These are phyloP conservation scores for Pharus latifolius DNA, from an alignment of 176 grass and related monocot species.

Conservation along the genomic window DNA sequence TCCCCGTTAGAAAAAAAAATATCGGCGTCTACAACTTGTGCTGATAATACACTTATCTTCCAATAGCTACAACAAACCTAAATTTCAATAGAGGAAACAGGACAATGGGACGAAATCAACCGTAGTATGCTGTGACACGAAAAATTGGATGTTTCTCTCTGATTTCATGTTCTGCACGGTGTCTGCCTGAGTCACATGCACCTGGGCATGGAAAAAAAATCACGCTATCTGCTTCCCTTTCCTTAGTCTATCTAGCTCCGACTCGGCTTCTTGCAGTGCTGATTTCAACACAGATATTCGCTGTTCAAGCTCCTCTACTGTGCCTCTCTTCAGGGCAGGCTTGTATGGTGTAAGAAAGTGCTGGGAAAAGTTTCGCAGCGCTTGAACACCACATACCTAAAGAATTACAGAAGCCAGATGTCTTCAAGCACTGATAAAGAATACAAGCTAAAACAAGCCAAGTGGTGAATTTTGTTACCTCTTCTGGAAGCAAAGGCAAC, in stretches of 20 bases:
- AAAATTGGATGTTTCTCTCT: constrained; percentile 11
- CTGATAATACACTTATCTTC: constrained; percentile 12
- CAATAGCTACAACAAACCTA: constrained; percentile 24
- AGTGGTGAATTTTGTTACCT: constrained; percentile 37
- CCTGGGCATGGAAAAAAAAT: constrained; percentile 15
- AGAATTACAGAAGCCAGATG: not conserved
- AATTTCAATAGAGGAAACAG: not conserved
- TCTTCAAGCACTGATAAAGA: not conserved
- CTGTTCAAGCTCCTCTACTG: constrained; percentile 65
- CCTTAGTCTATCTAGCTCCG: constrained; percentile 65
- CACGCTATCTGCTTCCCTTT: constrained; percentile 74
- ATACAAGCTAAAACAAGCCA: not conserved
- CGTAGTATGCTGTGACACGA: constrained; percentile 10
- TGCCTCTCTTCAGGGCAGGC: constrained; percentile 44
- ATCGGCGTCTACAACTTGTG: not conserved
- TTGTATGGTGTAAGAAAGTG: constrained; percentile 72
- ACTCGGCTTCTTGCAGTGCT: constrained; percentile 49
- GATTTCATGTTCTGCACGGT: not conserved
- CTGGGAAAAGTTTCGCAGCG: constrained; percentile 63
- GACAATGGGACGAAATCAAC: constrained; percentile 2
- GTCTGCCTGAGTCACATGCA: not conserved
- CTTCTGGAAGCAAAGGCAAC: constrained; percentile 88
- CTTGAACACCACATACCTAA: constrained; percentile 88
- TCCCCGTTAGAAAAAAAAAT: not conserved
- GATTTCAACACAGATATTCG: constrained; percentile 54